Base-by-base conservation (phyloP, 495 filamentous ascomycete genomes). In the Immersiella caudata region DNA sequence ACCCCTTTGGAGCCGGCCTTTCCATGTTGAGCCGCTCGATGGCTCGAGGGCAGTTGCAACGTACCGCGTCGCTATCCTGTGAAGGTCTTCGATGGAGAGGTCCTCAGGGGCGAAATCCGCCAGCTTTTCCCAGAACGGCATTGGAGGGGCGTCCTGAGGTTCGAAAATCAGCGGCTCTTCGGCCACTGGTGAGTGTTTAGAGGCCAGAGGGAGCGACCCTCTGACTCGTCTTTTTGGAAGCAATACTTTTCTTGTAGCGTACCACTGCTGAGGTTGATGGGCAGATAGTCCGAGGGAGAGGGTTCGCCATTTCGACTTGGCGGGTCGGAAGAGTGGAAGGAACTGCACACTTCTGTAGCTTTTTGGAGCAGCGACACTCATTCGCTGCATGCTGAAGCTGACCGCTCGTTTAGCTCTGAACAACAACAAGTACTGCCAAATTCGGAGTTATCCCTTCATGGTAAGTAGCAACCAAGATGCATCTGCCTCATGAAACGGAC, bases 101-200 rank as follows among this genome's bases (percentile, higher is more conserved):
- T 73, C 69, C 3, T 61, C 56, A 52, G 73, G 66, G 0, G 9
- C 67, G 40, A 8, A 60, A 61, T 1, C 25, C 29, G 16, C 11
- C 12, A 58, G 22, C 1, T 27, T 11, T 1, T 55, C 49, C 76
- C 75, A 81, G 57, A 76, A 72, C 20, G 58, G 27, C 2, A 70
- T 36, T 1, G 59, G 63, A 7, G 79, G 79, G 8, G 77, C 29
- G 18, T 79, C 74, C 33, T 59, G 55, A n/a, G 49, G 12, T 0
- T 68, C 52, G 60, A 80, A 75, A 8, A 62, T 20, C 25, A 65
- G 36, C 9, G 18, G 2, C 49, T 4, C 49, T 6, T 26, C 18
- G 21, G 22, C 8, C 20, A 1, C 24, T 54, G 20, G 14, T n/a
- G 5, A 33, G 8, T 3, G 29, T 33, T 33, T 33, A 8, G 29